These are phyloP conservation scores for Amylocarpus encephaloides DNA, from an alignment of 2,329 filamentous ascomycete species.

Conservation along the genomic window DNA sequence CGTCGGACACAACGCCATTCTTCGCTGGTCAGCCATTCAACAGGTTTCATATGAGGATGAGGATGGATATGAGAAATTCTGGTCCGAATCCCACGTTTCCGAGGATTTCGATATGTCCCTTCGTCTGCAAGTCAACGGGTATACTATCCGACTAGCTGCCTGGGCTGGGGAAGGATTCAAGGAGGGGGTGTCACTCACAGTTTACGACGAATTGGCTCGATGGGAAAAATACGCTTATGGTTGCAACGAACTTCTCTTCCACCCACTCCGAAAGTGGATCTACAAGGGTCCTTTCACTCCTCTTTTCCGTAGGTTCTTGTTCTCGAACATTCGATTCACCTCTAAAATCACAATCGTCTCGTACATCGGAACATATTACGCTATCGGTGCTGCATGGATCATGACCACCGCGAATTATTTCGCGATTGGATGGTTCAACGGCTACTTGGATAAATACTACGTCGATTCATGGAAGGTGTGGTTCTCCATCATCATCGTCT, in stretches of 20 bases:
- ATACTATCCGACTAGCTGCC: conserved; percentile 65
- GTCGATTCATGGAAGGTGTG: conserved; percentile 73
- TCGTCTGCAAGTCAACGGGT: conserved; percentile 65
- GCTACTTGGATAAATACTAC: conserved; percentile 74
- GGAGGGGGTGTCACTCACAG: conserved; percentile 76
- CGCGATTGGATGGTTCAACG: conserved; percentile 69
- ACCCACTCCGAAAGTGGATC: conserved; percentile 68
- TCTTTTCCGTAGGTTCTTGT: conserved; percentile 68
- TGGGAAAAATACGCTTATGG: conserved; percentile 88
- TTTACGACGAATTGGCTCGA: conserved; percentile 76
- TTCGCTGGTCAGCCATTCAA: conserved; percentile 70
- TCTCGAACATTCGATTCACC: conserved; percentile 66
- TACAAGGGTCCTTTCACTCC: conserved; percentile 71
- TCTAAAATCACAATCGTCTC: conserved; percentile 71
- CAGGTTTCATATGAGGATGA: conserved; percentile 64
- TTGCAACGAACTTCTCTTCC: conserved; percentile 76
- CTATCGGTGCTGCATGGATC: conserved; percentile 69
- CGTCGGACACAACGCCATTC: conserved; percentile 73
- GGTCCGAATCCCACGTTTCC: conserved; percentile 74
- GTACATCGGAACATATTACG: conserved; percentile 76
- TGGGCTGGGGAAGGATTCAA: conserved; percentile 75
- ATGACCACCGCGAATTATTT: conserved; percentile 71
- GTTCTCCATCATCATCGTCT: conserved; percentile 74
- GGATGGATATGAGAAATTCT: conserved; percentile 71
- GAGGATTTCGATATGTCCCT: conserved; percentile 81